These are phyloP conservation scores for Penstemon newberryi DNA, from an alignment of 257 asterid genomes.

Conservation along the genomic window DNA sequence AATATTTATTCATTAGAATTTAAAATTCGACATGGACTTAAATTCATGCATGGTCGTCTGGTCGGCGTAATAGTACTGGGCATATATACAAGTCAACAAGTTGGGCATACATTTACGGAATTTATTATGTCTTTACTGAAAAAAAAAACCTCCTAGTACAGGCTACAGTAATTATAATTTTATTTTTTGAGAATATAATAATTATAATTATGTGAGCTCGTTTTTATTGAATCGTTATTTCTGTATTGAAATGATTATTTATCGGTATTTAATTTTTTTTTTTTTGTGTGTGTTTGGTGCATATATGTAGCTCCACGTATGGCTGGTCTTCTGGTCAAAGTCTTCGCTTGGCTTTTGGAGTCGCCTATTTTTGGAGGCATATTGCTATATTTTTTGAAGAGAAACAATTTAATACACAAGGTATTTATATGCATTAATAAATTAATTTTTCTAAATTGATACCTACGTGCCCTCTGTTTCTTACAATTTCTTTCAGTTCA, in stretches of 20 bases:
- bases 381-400: slow-evolving; percentile 60
- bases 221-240: no score
- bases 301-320: slow-evolving; percentile 78
- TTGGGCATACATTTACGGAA: not conserved
- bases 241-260: no score
- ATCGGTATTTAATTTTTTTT: not conserved
- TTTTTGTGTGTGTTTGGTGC: slow-evolving; percentile 9
- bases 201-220: no score
- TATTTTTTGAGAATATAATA: no score
- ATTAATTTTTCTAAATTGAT: not conserved
- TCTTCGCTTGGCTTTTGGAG: slow-evolving; percentile 75
- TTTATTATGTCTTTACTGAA: no score
- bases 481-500: not conserved
- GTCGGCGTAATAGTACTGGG: no score
- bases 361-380: slow-evolving; percentile 63
- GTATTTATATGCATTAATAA: slow-evolving; percentile 32
- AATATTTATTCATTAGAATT: no score
- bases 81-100: not conserved
- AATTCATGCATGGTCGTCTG: no score
- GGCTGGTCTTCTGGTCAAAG: slow-evolving; percentile 83
- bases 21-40: no score
- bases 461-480: not conserved
- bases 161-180: no score
- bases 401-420: slow-evolving; percentile 77
- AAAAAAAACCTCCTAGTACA: no score